Base-by-base conservation (phyloP, 768 basidiomycete species). In the Lactarius hengduanensis region DNA sequence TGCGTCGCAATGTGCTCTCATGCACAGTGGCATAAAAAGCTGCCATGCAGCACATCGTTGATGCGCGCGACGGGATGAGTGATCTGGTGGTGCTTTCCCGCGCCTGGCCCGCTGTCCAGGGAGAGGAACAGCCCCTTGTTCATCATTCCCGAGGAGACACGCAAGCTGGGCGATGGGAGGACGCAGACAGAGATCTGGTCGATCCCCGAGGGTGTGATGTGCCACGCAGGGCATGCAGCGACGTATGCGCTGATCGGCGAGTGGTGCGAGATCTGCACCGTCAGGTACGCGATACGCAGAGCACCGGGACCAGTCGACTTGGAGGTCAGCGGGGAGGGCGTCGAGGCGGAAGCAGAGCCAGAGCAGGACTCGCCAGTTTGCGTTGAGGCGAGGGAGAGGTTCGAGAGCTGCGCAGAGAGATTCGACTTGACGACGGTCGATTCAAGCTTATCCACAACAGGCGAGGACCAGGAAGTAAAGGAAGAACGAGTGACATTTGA, bases 251-350 rank as follows among this genome's bases (percentile, higher is more conserved):
- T 96, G 36, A 98, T 86, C 3, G 97, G 97, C 0, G 97, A 97
- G 73, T 99, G 97, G 77, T 99, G 97, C 2, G 92, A 97, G 57
- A 98, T 88, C 77, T 97, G 96, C 76, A 97, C 96, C 16, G 94
- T 96, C 57, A 96, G 77, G 76, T 85, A 96, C 7, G 86, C 84
- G 54, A 96, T 85, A 40, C 93, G 89, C 18, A 86, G 76, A 13
- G 50, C 28, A 8, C 57, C 50, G 11, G 77, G 73, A 20, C 71
- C 73, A 4, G 65, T 56, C 18, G 73, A 71, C 26, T 69, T 59
- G 18, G 69, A 66, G 26, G 71, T 66, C 20, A 79, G 81, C 54
- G 77, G 75, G 6, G 76, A 68, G 18, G 55, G 53, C 38, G 40
- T 64, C 15, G 68, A 56, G 18, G 40, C 40, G 13, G 64, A 41